phyloP scores from a whole-genome alignment of 345 rosid species.

The Fremontodendron californicum region DNA sequence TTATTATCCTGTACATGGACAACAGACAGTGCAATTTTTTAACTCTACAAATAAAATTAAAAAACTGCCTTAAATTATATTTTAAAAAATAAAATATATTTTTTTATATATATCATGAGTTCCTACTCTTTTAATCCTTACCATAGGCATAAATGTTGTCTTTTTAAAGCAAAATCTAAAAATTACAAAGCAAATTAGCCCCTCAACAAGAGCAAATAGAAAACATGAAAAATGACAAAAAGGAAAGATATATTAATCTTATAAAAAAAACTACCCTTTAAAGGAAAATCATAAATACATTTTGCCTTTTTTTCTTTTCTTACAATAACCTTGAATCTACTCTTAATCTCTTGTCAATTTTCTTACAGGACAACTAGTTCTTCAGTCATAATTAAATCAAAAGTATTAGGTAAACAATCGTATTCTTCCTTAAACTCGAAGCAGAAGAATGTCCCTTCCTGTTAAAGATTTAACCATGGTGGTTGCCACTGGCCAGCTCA shows the following conservation, averaged over 20 bases:
- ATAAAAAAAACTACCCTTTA: too few relatives aligned
- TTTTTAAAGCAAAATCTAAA: constrained; percentile 12
- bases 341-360: neutral
- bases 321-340: neutral
- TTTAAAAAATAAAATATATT: too few relatives aligned
- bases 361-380: neutral
- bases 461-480: neutral
- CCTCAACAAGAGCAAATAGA: neutral
- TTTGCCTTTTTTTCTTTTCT: neutral
- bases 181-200: constrained; percentile 6
- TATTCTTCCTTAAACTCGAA: neutral
- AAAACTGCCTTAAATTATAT: too few relatives aligned
- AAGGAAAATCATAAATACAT: neutral
- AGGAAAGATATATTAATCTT: too few relatives aligned
- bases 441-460: neutral
- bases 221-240: too few relatives aligned
- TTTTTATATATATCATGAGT: too few relatives aligned
- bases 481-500: neutral
- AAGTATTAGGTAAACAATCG: neutral
- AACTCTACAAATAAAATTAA: too few relatives aligned
- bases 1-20: too few relatives aligned
- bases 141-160: neutral
- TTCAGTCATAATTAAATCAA: neutral
- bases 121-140: too few relatives aligned
- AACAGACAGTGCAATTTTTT: too few relatives aligned